Conservation (phyloP, 176 grass and related monocot species). For the Neostapfia colusana region DNA sequence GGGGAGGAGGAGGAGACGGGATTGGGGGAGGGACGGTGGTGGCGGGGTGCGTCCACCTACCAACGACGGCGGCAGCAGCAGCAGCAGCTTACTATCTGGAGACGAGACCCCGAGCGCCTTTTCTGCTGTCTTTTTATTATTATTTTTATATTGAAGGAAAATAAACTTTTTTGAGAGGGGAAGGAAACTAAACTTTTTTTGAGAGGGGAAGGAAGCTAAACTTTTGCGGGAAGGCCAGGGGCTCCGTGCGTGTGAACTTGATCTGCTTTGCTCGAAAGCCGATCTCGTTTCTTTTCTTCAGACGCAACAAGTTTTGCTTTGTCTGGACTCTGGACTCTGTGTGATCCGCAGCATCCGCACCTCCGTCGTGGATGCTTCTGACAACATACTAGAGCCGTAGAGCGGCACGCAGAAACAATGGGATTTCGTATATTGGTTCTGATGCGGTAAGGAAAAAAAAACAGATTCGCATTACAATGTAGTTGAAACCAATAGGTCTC, state of each 20-base stretch:
- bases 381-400: neutral
- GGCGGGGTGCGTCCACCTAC: constrained; percentile 47
- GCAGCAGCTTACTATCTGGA: constrained; percentile 5
- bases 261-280: constrained; percentile 14
- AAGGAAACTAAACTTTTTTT: too few relatives aligned
- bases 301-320: too few relatives aligned
- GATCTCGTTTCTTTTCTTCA: too few relatives aligned
- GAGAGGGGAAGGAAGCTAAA: too few relatives aligned
- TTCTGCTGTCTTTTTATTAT: constrained; percentile 9
- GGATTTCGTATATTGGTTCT: neutral
- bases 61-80: constrained; percentile 33
- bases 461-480: neutral
- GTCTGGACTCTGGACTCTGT: neutral
- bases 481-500: too few relatives aligned
- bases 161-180: too few relatives aligned
- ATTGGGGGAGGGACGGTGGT: neutral
- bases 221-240: constrained; percentile 16
- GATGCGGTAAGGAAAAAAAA: neutral
- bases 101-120: neutral
- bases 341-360: constrained; percentile 15
- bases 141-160: neutral
- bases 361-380: neutral
- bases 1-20: constrained; percentile 32
- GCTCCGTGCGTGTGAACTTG: neutral
- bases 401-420: neutral